phyloP scores from a whole-genome alignment of 768 basidiomycete species.

The Cystofilobasidium macerans region DNA sequence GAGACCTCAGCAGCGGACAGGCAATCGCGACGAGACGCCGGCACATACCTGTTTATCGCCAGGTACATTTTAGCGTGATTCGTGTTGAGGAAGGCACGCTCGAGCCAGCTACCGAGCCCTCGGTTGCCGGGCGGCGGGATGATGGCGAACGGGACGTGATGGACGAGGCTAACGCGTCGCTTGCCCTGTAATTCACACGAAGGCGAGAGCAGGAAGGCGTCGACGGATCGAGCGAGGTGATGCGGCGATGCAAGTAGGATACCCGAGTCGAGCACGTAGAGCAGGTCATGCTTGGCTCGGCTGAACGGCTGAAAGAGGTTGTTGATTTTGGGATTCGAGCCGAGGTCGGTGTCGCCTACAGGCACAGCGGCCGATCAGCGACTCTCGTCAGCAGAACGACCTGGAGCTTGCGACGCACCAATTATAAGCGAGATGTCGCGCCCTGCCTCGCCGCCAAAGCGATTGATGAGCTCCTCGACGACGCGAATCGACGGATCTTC shows the following conservation, averaged over 20 bases:
- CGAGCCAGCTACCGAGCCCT: conserved; percentile 66
- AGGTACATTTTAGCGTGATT: conserved; percentile 98
- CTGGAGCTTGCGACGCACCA: conserved; percentile 44
- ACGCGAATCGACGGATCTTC: conserved; percentile 78
- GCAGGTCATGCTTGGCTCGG: conserved; percentile 69
- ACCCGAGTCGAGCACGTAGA: conserved; percentile 98
- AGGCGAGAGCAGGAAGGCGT: conserved; percentile 44
- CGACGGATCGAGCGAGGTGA: conserved; percentile 74
- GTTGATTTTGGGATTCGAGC: conserved; percentile 95
- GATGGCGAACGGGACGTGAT: conserved; percentile 87
- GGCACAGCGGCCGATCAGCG: background rate
- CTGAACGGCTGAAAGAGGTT: conserved; percentile 79
- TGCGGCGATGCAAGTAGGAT: conserved; percentile 59
- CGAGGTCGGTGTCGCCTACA: conserved; percentile 70
- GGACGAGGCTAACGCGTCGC: conserved; percentile 68
- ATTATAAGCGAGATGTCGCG: conserved; percentile 55
- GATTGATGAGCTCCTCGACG: conserved; percentile 61
- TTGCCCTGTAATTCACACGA: background rate
- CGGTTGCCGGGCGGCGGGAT: conserved; percentile 45
- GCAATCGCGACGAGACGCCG: background rate
- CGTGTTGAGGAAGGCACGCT: conserved; percentile 90
- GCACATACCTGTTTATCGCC: conserved; percentile 48
- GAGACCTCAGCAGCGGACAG: background rate
- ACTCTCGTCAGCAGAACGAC: background rate
- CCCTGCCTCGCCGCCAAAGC: conserved; percentile 50